These are phyloP conservation scores for Avena sativa DNA, from an alignment of 176 grass and related monocot genomes.

Conservation along the genomic window DNA sequence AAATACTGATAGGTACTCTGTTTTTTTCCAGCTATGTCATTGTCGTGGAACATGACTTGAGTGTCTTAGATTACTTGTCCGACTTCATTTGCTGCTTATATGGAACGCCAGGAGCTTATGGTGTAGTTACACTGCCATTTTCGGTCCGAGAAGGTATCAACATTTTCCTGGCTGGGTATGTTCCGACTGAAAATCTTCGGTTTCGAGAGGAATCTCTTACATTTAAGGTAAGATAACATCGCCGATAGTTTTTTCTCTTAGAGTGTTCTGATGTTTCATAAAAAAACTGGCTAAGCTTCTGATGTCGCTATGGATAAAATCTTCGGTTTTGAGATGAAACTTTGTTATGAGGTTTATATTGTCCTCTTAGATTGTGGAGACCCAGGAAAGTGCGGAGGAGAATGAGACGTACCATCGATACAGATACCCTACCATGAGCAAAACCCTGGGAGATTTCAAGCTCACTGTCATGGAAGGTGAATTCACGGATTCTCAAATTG, in stretches of 20 bases:
- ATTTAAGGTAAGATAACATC: constrained; percentile 63
- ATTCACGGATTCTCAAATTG: constrained; percentile 89
- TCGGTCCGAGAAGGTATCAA: constrained; percentile 96
- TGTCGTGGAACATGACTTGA: constrained; percentile 85
- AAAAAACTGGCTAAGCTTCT: too few species aligned
- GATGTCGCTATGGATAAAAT: too few species aligned
- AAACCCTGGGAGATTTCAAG: constrained; percentile 81
- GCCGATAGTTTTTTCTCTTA: neutral
- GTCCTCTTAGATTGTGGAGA: constrained; percentile 71
- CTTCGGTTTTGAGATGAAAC: neutral
- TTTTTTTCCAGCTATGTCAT: constrained; percentile 77
- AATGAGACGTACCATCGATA: constrained; percentile 83
- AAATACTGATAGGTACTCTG: neutral
- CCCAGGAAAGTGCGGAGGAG: constrained; percentile 83
- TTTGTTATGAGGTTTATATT: neutral
- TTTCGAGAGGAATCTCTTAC: constrained; percentile 93
- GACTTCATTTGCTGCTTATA: constrained; percentile 96
- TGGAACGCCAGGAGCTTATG: constrained; percentile 87
- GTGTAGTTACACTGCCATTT: constrained; percentile 88
- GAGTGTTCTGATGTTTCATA: too few species aligned
- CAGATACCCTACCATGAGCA: constrained; percentile 84
- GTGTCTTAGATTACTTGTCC: constrained; percentile 87
- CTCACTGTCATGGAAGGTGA: constrained; percentile 76
- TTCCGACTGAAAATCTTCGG: constrained; percentile 89
- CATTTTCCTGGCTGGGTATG: constrained; percentile 86